These are phyloP conservation scores for Xylaria sp. DNA, from an alignment of 2,329 filamentous ascomycete species.

Conservation along the genomic window DNA sequence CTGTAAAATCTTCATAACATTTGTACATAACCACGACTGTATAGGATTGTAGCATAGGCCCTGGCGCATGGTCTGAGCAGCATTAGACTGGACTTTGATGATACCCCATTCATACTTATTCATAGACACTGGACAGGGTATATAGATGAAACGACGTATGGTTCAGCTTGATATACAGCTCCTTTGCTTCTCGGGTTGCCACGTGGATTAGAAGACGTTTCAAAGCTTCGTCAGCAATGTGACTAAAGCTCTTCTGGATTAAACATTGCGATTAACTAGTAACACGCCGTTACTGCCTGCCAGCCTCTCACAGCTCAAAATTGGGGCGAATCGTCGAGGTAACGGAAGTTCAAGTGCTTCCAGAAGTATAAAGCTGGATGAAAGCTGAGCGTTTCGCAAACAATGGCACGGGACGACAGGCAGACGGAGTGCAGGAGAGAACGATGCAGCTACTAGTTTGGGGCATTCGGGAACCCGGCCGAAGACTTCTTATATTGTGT, in stretches of 20 bases:
- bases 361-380: too few relatives aligned
- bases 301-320: background rate
- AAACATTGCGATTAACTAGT: background rate
- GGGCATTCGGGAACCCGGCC: background rate
- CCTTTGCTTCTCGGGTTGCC: background rate
- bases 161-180: too few relatives aligned
- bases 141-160: background rate
- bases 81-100: conserved; percentile 14
- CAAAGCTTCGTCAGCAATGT: background rate
- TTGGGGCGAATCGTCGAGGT: background rate
- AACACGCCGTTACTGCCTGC: background rate
- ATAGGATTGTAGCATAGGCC: conserved; percentile 20
- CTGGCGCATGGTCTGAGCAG: background rate
- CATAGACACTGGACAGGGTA: background rate
- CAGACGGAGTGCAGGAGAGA: background rate
- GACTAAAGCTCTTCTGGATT: background rate
- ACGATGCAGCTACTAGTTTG: background rate
- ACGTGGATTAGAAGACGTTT: background rate
- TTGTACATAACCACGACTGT: conserved; percentile 10
- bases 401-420: background rate
- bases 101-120: conserved; percentile 25
- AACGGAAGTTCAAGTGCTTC: too few relatives aligned
- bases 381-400: too few relatives aligned
- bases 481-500: background rate
- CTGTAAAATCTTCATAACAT: conserved; percentile 9